A percentile compares a stretch with the other conserved stretches of the same genome.
Evolutionary conservation across 352 stramenopile genomes (phyloP).

Genomic region (Pythium utonaiense): DNA sequence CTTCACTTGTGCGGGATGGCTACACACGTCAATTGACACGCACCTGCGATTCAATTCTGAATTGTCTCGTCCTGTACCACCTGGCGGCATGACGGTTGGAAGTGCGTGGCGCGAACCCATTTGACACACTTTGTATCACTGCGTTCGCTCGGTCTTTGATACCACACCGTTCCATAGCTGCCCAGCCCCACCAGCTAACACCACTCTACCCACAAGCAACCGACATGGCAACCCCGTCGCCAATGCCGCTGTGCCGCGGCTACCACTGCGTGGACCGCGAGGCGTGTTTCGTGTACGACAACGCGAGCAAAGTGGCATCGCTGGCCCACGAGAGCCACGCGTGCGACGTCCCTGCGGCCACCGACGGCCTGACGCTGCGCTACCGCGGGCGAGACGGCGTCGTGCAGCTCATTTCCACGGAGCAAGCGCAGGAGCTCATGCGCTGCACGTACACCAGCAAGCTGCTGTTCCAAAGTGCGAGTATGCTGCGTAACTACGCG

Average conservation of each 20-base stretch:
- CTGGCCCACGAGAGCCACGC: conserved; percentile 35
- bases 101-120: conserved; percentile 17
- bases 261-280: conserved; percentile 63
- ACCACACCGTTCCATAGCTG: no score
- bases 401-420: conserved; percentile 37
- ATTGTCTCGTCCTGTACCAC: conserved; percentile 12
- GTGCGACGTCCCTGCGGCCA: conserved; percentile 31
- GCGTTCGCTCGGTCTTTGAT: neutral
- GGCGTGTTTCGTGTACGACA: conserved; percentile 55
- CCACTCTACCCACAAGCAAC: neutral
- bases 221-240: neutral
- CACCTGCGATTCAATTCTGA: conserved; percentile 21
- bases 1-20: neutral
- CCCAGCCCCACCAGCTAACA: neutral
- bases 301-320: conserved; percentile 29
- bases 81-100: conserved; percentile 23
- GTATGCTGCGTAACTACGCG: conserved; percentile 67
- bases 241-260: conserved; percentile 27
- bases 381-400: conserved; percentile 33
- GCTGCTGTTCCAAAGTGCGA: conserved; percentile 63
- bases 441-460: conserved; percentile 69
- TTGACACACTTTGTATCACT: neutral
- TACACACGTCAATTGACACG: conserved; percentile 10
- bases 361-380: conserved; percentile 34
- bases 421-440: conserved; percentile 59